Percentiles rank a stretch among this genome's conserved stretches.
phyloP scores from a whole-genome alignment of 1,284 basidiomycete species.

The Thecaphora thlaspeos region DNA sequence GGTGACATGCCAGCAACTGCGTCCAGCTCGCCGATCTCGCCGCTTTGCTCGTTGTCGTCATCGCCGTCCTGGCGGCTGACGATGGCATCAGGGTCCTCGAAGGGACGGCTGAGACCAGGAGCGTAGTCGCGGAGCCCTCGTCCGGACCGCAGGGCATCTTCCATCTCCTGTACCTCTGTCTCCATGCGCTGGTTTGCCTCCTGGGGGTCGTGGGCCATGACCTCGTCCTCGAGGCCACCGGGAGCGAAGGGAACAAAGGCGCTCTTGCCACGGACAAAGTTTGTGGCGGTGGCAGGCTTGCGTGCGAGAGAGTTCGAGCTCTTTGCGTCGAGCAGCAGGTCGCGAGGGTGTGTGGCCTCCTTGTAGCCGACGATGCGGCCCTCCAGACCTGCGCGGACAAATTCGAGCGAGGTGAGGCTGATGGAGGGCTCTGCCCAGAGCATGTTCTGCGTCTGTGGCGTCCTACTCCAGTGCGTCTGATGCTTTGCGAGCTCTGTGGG shows the following conservation, averaged over 20 bases:
- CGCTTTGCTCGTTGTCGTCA: slow-evolving; percentile 58
- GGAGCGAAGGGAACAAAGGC: slow-evolving; percentile 71
- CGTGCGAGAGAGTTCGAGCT: slow-evolving; percentile 71
- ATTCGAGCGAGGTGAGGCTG: slow-evolving; percentile 40
- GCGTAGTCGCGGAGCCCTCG: slow-evolving; percentile 22
- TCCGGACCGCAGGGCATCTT: slow-evolving; percentile 27
- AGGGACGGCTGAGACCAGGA: slow-evolving; percentile 26
- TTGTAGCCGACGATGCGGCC: slow-evolving; percentile 49
- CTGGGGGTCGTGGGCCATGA: slow-evolving; percentile 13
- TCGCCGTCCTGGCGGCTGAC: slow-evolving; percentile 64
- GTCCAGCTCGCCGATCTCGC: slow-evolving; percentile 12
- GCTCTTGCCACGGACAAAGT: slow-evolving; percentile 89
- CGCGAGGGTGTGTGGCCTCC: slow-evolving; percentile 27
- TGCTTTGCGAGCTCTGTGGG: slow-evolving; percentile 14
- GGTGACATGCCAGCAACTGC: slow-evolving; percentile 25
- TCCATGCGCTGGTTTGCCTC: slow-evolving; percentile 7
- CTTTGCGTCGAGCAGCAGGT: slow-evolving; percentile 27
- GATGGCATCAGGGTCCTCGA: slow-evolving; percentile 41
- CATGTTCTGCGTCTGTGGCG: slow-evolving; percentile 36
- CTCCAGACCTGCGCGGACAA: slow-evolving; percentile 52
- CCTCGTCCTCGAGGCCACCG: slow-evolving; percentile 35
- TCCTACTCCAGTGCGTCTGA: slow-evolving; percentile 32
- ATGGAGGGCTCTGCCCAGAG: slow-evolving; percentile 40
- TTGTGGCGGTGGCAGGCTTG: slow-evolving; percentile 70
- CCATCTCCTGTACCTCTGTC: slow-evolving; percentile 26